Evolutionary conservation across 306 rosid species (phyloP).

Genomic region (Trifolium fragiferum): DNA sequence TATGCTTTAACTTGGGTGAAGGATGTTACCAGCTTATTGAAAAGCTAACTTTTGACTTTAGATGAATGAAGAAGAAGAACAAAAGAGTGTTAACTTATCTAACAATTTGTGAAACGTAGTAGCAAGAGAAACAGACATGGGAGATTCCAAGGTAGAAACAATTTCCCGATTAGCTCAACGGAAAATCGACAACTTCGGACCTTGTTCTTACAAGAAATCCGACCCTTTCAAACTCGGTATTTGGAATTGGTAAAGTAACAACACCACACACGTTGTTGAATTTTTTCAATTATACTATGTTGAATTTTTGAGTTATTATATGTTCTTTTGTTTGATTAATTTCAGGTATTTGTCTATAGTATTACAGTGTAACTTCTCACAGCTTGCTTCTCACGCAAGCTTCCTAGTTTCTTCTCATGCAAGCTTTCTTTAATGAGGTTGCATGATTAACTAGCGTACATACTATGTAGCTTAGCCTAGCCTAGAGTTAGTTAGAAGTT

Average conservation of each 20-base stretch:
- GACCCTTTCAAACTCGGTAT: slow-evolving; percentile 86
- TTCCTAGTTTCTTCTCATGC: no score
- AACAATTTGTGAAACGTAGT: not conserved
- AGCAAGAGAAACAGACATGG: slow-evolving; percentile 46
- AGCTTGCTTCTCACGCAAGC: no score
- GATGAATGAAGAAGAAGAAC: no score
- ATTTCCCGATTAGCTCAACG: slow-evolving; percentile 86
- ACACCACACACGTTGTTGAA: not conserved
- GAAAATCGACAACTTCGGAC: slow-evolving; percentile 85
- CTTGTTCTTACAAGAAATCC: slow-evolving; percentile 72
- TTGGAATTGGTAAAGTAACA: slow-evolving; percentile 77
- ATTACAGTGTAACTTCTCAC: no score
- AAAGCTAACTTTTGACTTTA: no score
- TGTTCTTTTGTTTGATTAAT: not conserved
- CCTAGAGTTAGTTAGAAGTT: no score
- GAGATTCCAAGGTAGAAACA: slow-evolving; percentile 74
- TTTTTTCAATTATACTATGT: no score
- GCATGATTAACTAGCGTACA: no score
- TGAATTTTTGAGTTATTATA: not conserved
- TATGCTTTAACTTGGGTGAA: no score
- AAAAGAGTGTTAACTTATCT: not conserved
- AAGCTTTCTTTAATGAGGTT: no score
- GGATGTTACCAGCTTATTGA: no score
- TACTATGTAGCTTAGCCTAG: no score
- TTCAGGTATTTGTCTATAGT: slow-evolving; percentile 70